Evolutionary conservation across 257 asterid genomes (phyloP).

Genomic region (Lycium barbarum): DNA sequence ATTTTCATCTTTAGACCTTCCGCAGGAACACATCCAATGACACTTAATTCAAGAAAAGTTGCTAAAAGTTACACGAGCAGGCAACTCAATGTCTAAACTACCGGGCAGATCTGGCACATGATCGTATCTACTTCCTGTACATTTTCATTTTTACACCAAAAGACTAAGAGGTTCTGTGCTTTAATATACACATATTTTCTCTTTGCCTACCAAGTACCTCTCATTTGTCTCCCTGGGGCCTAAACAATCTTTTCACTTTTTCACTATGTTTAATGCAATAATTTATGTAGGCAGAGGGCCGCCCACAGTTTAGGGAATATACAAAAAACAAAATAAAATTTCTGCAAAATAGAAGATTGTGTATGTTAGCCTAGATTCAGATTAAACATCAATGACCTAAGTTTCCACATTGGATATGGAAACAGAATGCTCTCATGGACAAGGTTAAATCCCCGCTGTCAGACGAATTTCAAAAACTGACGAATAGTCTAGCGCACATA

Average conservation of each 20-base stretch:
- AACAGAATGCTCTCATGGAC: constrained; percentile 7
- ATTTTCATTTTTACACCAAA: neutral
- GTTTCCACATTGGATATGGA: neutral
- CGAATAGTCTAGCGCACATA: neutral
- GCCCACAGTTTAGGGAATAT: neutral
- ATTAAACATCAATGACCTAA: neutral
- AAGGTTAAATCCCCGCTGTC: neutral
- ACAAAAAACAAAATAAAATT: neutral
- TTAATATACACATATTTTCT: neutral
- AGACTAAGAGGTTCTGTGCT: neutral
- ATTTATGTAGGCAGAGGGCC: neutral
- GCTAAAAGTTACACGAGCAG: neutral
- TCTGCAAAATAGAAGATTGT: neutral
- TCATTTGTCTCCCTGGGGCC: too few species aligned
- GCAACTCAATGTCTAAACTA: constrained; percentile 15
- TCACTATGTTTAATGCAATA: too few species aligned
- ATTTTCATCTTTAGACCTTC: constrained; percentile 13
- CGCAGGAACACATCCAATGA: neutral
- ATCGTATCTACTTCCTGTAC: neutral
- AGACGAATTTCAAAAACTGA: neutral
- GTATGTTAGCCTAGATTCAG: neutral
- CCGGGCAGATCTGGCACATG: neutral
- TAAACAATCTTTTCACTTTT: too few species aligned
- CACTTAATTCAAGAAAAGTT: neutral
- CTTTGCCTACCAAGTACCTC: too few species aligned